Conservation (phyloP, 805 yeast genomes). For the Zygoascus flipseniorum region DNA sequence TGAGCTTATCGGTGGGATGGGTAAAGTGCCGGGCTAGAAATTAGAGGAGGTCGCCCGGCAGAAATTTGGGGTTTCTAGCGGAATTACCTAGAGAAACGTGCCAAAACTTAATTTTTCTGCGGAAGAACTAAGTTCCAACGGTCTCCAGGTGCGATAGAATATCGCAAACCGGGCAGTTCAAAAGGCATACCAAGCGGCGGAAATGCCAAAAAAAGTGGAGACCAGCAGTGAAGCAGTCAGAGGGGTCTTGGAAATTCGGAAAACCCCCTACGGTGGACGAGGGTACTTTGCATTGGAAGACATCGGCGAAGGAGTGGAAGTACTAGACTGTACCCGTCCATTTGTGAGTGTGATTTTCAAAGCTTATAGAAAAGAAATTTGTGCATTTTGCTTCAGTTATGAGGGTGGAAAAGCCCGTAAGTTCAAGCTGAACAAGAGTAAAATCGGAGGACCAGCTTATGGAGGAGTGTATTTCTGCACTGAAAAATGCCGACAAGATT, state of each 20-base stretch:
- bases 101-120: neutral
- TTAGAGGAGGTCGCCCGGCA: too few relatives aligned
- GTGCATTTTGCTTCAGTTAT: constrained; percentile 45
- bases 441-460: constrained; percentile 21
- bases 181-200: neutral
- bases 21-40: too few relatives aligned
- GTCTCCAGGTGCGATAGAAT: too few relatives aligned
- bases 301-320: constrained; percentile 35
- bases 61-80: too few relatives aligned
- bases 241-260: constrained; percentile 5
- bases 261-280: constrained; percentile 48
- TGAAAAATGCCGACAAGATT: constrained; percentile 34
- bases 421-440: constrained; percentile 24
- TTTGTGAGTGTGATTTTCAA: constrained; percentile 40
- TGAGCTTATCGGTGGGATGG: too few relatives aligned
- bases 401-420: constrained; percentile 41
- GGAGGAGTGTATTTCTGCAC: constrained; percentile 50
- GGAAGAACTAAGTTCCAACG: neutral
- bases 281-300: constrained; percentile 44
- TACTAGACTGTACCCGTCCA: constrained; percentile 36
- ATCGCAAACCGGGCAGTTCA: too few relatives aligned
- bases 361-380: constrained; percentile 56
- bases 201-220: neutral
- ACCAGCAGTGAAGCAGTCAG: neutral
- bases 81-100: neutral